Base-by-base conservation (phyloP, 148 eudicot species). In the Diospyros kaki region DNA sequence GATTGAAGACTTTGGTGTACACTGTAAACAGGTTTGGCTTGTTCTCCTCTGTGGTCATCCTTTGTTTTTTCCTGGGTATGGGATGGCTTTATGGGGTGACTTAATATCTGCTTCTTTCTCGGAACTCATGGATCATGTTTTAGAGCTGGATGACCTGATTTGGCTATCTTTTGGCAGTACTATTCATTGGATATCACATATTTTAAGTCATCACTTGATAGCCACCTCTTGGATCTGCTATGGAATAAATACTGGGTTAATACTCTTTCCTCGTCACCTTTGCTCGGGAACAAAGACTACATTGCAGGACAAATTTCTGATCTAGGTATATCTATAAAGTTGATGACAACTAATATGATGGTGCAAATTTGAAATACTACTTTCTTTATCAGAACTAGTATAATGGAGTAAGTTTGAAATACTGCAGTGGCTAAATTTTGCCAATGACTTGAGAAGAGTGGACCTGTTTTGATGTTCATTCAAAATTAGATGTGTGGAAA, bases 181-280 rank as follows among this genome's bases (percentile, higher is more conserved):
- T 95, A 95, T 78, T 74, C 99, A 28, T 77, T 93, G 87, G 99
- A 95, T 80, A 86, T 92, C 74, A 92, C 98, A 58, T 95, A 95
- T 70, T 95, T 95, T 83, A 95, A 95, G 82, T 95, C 99, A 75
- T 93, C 97, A 39, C 99, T 95, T 82, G 99, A 95, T 84, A 83
- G 82, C 78, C 97, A 95, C 77, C 94, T 93, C 51, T 86, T 95
- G 96, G 99, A 95, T 91, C 94, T 95, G 52, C 83, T 95, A 53
- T 95, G 99, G 99, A 95, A 95, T 74, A 95, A 95, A 83, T 95
- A 95, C 73, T 95, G 97, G 98, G 98, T 95, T 66, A 95, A 95
- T 80, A 95, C 99, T 18, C 97, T 93, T 64, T 93, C 99, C 11
- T 93, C 99, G 1, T 93, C 99, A 28, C 99, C 99, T 75, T 82